These are phyloP conservation scores for Lophiotrema nucula DNA, from an alignment of 495 filamentous ascomycete genomes.

Conservation along the genomic window DNA sequence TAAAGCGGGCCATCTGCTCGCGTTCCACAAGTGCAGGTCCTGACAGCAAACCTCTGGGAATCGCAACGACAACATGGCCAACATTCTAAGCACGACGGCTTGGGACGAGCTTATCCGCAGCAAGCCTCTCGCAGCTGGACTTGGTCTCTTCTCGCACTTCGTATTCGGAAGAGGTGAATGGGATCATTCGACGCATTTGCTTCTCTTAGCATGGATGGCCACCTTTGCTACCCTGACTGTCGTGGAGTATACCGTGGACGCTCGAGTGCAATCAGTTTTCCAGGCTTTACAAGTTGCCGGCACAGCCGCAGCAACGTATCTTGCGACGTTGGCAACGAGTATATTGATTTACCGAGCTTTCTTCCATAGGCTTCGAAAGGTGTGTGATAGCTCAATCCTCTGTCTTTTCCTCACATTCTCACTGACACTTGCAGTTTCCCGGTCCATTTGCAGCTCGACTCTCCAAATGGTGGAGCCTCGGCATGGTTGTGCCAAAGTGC, in stretches of 20 bases:
- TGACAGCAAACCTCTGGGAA: no score
- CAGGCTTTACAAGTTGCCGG: neutral
- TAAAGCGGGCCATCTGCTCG: no score
- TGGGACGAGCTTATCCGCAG: slow-evolving; percentile 14
- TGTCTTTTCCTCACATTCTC: neutral
- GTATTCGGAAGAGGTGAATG: slow-evolving; percentile 10
- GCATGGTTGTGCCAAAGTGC: neutral
- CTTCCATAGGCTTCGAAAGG: slow-evolving; percentile 28
- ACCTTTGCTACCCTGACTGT: neutral
- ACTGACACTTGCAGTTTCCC: slow-evolving; percentile 19
- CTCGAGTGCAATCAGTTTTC: neutral
- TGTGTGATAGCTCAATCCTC: neutral
- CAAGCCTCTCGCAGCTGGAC: slow-evolving; percentile 1
- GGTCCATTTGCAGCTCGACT: slow-evolving; percentile 23
- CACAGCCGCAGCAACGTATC: slow-evolving; percentile 1
- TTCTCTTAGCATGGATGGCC: neutral
- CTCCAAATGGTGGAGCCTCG: slow-evolving; percentile 11
- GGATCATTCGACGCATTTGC: slow-evolving; percentile 7
- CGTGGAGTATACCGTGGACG: slow-evolving; percentile 7
- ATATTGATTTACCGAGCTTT: slow-evolving; percentile 27
- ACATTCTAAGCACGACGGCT: neutral
- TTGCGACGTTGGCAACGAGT: slow-evolving; percentile 16
- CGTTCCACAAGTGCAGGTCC: no score
- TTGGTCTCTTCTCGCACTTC: slow-evolving; percentile 11
- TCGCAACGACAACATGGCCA: slow-evolving; percentile 8